Percentiles rank a stretch among this genome's conserved stretches.
Conservation (phyloP, 805 yeast genomes). For the Ogataea polymorpha region DNA sequence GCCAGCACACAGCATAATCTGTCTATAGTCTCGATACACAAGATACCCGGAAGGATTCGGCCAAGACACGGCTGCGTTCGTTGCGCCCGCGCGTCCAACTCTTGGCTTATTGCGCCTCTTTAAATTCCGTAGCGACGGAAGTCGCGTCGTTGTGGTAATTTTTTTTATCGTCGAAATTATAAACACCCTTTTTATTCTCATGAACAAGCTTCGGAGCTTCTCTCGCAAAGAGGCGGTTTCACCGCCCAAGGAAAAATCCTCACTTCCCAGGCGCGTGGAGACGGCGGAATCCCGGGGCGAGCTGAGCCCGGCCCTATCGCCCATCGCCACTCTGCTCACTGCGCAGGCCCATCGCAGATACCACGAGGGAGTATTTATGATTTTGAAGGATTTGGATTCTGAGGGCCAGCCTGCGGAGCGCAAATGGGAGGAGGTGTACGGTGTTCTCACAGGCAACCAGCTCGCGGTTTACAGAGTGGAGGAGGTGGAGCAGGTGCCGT, state of each 20-base stretch:
- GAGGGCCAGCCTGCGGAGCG: conserved; percentile 87
- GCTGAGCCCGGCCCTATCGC: conserved; percentile 46
- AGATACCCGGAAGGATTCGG: too few relatives aligned
- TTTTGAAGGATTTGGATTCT: conserved; percentile 67
- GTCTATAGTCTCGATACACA: too few relatives aligned
- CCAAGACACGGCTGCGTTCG: neutral
- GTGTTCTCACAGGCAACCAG: conserved; percentile 86
- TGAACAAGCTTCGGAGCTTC: conserved; percentile 27
- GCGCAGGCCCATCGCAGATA: conserved; percentile 76
- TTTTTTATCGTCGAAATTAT: conserved; percentile 1
- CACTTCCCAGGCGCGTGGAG: conserved; percentile 16
- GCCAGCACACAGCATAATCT: neutral
- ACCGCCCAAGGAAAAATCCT: conserved; percentile 11
- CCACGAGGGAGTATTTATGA: conserved; percentile 72
- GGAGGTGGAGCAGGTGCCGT: conserved; percentile 49
- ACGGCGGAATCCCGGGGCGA: conserved; percentile 31
- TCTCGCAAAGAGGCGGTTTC: conserved; percentile 18
- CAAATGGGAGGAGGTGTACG: conserved; percentile 90
- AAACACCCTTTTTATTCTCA: conserved; percentile 5
- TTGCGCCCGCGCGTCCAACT: neutral
- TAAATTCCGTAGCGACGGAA: neutral
- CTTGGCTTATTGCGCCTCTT: neutral
- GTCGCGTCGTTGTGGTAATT: neutral
- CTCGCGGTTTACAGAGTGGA: conserved; percentile 90
- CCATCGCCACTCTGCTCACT: conserved; percentile 69